phyloP scores from a whole-genome alignment of 345 rosid genomes.

The Syzygium aqueum region DNA sequence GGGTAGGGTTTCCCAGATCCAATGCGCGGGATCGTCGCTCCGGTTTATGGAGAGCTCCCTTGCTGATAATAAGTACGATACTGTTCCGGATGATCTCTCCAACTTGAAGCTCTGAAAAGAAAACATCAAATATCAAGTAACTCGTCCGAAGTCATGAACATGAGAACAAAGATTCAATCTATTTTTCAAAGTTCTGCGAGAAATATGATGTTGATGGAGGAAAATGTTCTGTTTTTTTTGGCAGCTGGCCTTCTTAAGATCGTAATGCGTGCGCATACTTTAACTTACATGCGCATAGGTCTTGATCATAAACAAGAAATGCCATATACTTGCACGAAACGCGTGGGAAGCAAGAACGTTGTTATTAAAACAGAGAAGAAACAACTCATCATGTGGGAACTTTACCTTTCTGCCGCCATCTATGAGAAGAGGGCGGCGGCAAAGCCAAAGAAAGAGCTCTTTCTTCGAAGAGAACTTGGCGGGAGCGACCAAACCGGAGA shows the following conservation, averaged over 20 bases:
- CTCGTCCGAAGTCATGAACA: not conserved
- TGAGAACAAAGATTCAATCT: not conserved
- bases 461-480: slow-evolving; percentile 15
- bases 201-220: not conserved
- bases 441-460: slow-evolving; percentile 16
- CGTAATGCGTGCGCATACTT: not conserved
- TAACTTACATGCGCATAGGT: not conserved
- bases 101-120: slow-evolving; percentile 43
- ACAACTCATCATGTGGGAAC: not conserved
- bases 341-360: not conserved
- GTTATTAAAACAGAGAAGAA: not conserved
- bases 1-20: slow-evolving; percentile 46
- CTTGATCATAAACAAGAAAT: not conserved
- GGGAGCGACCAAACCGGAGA: slow-evolving; percentile 8
- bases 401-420: slow-evolving; percentile 16
- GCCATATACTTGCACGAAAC: not conserved
- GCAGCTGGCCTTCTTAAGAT: not conserved
- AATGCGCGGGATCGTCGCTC: slow-evolving; percentile 32
- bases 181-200: not conserved
- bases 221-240: not conserved
- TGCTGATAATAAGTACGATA: slow-evolving; percentile 43
- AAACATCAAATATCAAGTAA: not conserved
- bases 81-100: slow-evolving; percentile 42
- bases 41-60: slow-evolving; percentile 47
- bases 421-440: slow-evolving; percentile 11